Percentiles rank a stretch among this genome's conserved stretches.
Conservation (phyloP, 1,284 basidiomycete genomes). For the Heterobasidion annosum region DNA sequence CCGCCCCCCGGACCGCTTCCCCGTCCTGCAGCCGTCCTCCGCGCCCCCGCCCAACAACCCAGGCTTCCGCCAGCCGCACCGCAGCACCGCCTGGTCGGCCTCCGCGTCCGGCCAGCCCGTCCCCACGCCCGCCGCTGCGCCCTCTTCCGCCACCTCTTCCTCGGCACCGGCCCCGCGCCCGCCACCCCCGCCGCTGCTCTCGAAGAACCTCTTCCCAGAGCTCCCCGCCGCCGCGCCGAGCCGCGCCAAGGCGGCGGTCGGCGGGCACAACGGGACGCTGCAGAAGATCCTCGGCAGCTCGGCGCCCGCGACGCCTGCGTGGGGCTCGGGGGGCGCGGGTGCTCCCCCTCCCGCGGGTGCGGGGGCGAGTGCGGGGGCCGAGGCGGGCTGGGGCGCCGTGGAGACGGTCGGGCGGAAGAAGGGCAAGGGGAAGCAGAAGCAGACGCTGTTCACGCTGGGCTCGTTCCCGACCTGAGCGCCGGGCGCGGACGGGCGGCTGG, state of each 20-base stretch:
- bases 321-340: constrained; percentile 26
- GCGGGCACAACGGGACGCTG: constrained; percentile 56
- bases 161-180: constrained; percentile 16
- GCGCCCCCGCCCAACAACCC: constrained; percentile 13
- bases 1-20: constrained; percentile 30
- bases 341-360: constrained; percentile 11
- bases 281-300: constrained; percentile 59
- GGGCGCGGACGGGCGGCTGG: too few species aligned
- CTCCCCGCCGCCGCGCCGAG: constrained; percentile 37
- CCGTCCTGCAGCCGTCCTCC: constrained; percentile 25
- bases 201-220: constrained; percentile 61
- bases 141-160: constrained; percentile 13
- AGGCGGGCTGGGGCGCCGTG: constrained; percentile 5
- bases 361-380: constrained; percentile 8
- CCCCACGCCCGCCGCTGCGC: constrained; percentile 9
- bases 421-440: constrained; percentile 77
- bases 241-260: constrained; percentile 41
- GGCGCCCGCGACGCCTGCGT: constrained; percentile 39
- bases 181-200: constrained; percentile 35
- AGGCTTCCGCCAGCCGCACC: constrained; percentile 32
- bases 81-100: constrained; percentile 51
- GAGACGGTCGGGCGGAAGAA: constrained; percentile 54
- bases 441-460: constrained; percentile 68
- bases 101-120: constrained; percentile 14
- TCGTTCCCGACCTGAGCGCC: constrained; percentile 35